phyloP scores from a whole-genome alignment of 495 filamentous ascomycete genomes.

The Amorphotheca resinae region DNA sequence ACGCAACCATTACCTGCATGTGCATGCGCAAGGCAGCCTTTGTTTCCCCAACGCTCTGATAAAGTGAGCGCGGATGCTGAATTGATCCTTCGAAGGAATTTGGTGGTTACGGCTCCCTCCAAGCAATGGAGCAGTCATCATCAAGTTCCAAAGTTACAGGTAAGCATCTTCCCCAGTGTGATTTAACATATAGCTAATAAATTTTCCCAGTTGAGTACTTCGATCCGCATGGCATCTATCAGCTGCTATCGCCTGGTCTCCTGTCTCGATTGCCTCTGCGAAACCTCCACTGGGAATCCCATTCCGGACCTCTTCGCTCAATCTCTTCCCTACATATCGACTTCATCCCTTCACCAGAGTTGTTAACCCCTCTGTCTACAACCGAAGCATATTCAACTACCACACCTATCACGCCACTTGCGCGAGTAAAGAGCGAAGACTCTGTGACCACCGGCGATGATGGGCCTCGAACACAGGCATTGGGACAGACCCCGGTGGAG shows the following conservation, averaged over 20 bases:
- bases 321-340: conserved; percentile 88
- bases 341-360: conserved; percentile 47
- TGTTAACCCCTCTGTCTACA: not conserved
- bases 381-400: conserved; percentile 26
- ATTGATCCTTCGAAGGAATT: not conserved
- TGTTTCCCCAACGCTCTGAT: not conserved
- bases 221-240: conserved; percentile 79
- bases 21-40: not conserved
- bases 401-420: conserved; percentile 23
- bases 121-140: conserved; percentile 45
- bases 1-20: not conserved
- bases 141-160: conserved; percentile 65
- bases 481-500: conserved; percentile 13
- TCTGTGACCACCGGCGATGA: conserved; percentile 32
- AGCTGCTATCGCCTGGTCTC: conserved; percentile 63
- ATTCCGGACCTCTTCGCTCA: conserved; percentile 75
- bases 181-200: conserved; percentile 1
- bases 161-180: conserved; percentile 21
- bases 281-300: conserved; percentile 94
- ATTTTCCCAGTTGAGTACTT: conserved; percentile 51
- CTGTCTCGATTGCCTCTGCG: conserved; percentile 72
- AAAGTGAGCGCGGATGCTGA: not conserved
- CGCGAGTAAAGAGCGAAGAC: conserved; percentile 30
- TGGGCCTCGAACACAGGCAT: conserved; percentile 36
- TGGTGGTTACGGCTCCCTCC: not conserved